These are phyloP conservation scores for Hypoxylon sp. DNA, from an alignment of 2,329 filamentous ascomycete genomes.

Conservation along the genomic window DNA sequence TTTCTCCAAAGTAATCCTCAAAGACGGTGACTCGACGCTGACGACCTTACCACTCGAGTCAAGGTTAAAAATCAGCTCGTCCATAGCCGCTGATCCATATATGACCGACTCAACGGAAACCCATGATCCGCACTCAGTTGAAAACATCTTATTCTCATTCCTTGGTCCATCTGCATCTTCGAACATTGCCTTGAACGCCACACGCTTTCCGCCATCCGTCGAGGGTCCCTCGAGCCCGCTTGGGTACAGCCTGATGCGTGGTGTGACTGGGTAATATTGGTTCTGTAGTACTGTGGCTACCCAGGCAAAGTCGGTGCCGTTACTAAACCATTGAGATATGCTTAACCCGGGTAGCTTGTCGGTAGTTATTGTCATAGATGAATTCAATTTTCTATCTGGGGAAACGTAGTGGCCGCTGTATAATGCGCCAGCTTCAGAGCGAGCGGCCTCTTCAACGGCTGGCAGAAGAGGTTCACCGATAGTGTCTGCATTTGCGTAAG, in stretches of 20 bases:
- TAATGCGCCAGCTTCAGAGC: constrained; percentile 49
- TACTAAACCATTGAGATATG: constrained; percentile 54
- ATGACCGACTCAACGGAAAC: constrained; percentile 51
- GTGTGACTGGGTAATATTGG: constrained; percentile 47
- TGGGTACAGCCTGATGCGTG: constrained; percentile 54
- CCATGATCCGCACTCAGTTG: constrained; percentile 53
- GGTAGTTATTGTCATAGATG: constrained; percentile 52
- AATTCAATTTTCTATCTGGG: constrained; percentile 48
- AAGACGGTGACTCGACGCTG: constrained; percentile 49
- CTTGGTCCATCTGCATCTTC: constrained; percentile 50
- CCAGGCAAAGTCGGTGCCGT: constrained; percentile 53
- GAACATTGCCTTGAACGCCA: constrained; percentile 54
- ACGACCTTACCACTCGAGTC: constrained; percentile 46
- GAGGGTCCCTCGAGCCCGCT: constrained; percentile 50
- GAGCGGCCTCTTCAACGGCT: constrained; percentile 51
- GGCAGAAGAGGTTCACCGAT: constrained; percentile 52
- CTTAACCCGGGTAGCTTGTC: constrained; percentile 52
- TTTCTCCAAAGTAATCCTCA: constrained; percentile 49
- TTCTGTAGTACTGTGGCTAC: constrained; percentile 48
- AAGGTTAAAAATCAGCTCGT: constrained; percentile 51
- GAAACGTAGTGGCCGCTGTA: constrained; percentile 51
- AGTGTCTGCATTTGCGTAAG: constrained; percentile 46
- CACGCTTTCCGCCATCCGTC: constrained; percentile 48
- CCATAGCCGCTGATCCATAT: constrained; percentile 49
- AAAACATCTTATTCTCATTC: constrained; percentile 55